Evolutionary conservation across 345 rosid species (phyloP).

Genomic region (Raphanus sativus): DNA sequence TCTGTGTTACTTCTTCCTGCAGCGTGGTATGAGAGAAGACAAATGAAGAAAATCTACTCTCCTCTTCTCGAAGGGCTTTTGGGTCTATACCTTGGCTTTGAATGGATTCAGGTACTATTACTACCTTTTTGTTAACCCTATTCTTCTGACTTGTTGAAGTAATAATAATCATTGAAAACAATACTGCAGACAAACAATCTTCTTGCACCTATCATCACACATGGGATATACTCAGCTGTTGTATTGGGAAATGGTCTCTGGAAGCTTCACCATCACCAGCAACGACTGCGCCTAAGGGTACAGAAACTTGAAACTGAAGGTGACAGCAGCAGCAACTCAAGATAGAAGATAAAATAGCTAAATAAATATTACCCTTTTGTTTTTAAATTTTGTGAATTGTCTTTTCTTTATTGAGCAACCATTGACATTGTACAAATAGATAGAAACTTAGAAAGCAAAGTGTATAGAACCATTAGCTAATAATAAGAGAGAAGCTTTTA

Average conservation of each 20-base stretch:
- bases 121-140: not conserved
- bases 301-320: conserved; percentile 56
- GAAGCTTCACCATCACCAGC: conserved; percentile 83
- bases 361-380: not conserved
- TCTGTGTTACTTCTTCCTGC: conserved; percentile 21
- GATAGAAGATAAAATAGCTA: conserved; percentile 12
- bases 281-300: conserved; percentile 66
- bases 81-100: conserved; percentile 90
- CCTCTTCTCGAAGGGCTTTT: conserved; percentile 93
- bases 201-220: conserved; percentile 87
- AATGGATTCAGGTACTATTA: conserved; percentile 78
- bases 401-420: conserved; percentile 17
- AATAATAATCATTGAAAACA: not conserved
- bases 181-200: conserved; percentile 74
- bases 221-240: conserved; percentile 86
- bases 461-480: conserved; percentile 30
- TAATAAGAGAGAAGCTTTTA: conserved; percentile 17
- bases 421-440: conserved; percentile 29
- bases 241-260: conserved; percentile 87
- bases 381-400: conserved; percentile 28
- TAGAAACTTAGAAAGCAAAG: conserved; percentile 29
- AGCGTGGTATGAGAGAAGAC: conserved; percentile 97
- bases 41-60: conserved; percentile 94
- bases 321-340: conserved; percentile 5
- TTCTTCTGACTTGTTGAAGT: not conserved